Evolutionary conservation across 2,329 filamentous ascomycete genomes (phyloP).

Genomic region (Colletotrichum neosansevieriae): DNA sequence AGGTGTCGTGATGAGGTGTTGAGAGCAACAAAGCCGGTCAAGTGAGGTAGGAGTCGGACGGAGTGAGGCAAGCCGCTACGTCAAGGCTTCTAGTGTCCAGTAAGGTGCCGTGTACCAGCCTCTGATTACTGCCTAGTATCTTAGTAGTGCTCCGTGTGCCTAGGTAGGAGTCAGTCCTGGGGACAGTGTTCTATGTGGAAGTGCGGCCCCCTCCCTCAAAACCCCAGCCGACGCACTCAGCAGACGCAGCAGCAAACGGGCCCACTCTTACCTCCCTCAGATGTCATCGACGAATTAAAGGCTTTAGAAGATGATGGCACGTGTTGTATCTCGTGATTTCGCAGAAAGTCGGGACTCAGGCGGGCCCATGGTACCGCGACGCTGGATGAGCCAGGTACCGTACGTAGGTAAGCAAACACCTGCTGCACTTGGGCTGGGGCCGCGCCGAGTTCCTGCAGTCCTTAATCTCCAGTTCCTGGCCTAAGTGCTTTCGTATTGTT

Average conservation of each 20-base stretch:
- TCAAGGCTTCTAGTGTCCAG: slow-evolving; percentile 37
- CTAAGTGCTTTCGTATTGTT: background rate
- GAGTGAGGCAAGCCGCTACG: slow-evolving; percentile 40
- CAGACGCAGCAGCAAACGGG: slow-evolving; percentile 27
- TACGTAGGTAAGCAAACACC: too few species aligned
- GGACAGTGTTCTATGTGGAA: slow-evolving; percentile 9
- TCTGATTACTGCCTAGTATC: slow-evolving; percentile 12
- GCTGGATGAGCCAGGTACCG: too few species aligned
- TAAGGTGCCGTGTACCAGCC: background rate
- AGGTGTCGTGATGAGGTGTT: slow-evolving; percentile 40
- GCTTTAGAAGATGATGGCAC: background rate
- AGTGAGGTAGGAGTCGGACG: slow-evolving; percentile 39
- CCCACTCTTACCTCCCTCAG: slow-evolving; percentile 25
- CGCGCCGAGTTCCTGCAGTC: slow-evolving; percentile 16
- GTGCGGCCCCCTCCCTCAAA: background rate
- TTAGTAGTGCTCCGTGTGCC: slow-evolving; percentile 28
- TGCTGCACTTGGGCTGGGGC: background rate
- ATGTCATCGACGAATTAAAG: slow-evolving; percentile 37
- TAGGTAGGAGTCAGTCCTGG: slow-evolving; percentile 16
- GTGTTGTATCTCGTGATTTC: slow-evolving; percentile 8
- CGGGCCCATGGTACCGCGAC: too few species aligned
- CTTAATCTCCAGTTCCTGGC: slow-evolving; percentile 12
- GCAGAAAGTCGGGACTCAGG: too few species aligned
- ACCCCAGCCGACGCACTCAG: background rate
- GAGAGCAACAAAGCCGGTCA: slow-evolving; percentile 40